phyloP scores from a whole-genome alignment of 108 stramenopile genomes.

The Skeletonema grethae region DNA sequence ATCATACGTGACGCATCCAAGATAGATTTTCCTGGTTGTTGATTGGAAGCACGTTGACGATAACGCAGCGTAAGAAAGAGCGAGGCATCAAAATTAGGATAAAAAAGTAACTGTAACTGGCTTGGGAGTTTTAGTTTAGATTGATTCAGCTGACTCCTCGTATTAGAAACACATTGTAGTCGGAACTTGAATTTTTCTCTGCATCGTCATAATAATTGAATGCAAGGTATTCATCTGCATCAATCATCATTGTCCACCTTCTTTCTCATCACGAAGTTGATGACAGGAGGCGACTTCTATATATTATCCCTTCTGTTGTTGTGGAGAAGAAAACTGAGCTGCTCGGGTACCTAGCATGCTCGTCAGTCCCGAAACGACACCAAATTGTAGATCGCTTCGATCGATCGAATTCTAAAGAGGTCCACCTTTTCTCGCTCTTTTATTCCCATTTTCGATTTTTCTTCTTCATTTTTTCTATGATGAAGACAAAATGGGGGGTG shows the following conservation, averaged over 20 bases:
- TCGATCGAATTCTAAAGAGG: no score
- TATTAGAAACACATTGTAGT: not conserved
- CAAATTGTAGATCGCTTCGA: no score
- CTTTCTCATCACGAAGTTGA: no score
- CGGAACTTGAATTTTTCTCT: not conserved
- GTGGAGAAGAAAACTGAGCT: no score
- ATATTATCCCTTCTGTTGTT: no score
- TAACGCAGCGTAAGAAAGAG: constrained; percentile 20
- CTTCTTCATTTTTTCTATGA: no score
- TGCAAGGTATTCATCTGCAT: constrained; percentile 66
- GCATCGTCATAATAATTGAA: constrained; percentile 26
- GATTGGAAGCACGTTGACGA: not conserved
- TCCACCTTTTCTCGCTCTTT: no score
- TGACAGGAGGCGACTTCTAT: no score
- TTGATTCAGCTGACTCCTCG: not conserved
- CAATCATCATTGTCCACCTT: constrained; percentile 62
- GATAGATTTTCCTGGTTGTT: constrained; percentile 8
- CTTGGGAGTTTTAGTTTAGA: not conserved
- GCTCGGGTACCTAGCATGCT: no score
- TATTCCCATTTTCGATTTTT: no score
- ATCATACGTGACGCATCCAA: constrained; percentile 16
- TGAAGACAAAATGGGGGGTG: no score
- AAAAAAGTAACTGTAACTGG: not conserved
- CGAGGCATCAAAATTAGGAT: constrained; percentile 9
- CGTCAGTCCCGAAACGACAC: no score